phyloP scores from a whole-genome alignment of 2,329 filamentous ascomycete genomes.

The Nemania diffusa region DNA sequence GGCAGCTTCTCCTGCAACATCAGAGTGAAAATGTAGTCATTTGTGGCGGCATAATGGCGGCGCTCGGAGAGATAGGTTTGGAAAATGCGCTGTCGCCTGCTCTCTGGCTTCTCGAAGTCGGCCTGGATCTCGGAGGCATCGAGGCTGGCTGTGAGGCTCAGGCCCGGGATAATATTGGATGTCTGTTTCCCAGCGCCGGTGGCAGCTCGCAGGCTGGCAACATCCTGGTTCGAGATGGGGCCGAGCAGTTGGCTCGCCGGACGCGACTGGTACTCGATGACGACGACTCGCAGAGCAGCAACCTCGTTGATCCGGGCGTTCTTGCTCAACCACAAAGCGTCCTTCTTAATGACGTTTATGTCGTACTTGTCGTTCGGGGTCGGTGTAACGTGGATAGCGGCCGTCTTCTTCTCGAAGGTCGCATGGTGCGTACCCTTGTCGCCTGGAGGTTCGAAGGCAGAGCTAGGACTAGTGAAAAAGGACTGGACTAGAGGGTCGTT shows the following conservation, averaged over 20 bases:
- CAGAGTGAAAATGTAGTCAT: constrained; percentile 65
- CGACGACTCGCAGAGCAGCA: constrained; percentile 79
- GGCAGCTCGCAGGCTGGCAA: constrained; percentile 78
- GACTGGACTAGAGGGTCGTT: constrained; percentile 73
- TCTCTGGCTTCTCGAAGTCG: constrained; percentile 71
- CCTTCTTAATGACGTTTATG: constrained; percentile 82
- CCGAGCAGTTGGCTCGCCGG: constrained; percentile 76
- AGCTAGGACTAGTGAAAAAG: constrained; percentile 74
- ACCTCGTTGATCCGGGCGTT: constrained; percentile 82
- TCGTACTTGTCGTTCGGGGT: constrained; percentile 74
- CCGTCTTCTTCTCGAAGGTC: constrained; percentile 84
- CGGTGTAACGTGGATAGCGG: constrained; percentile 84
- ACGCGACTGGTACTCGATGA: constrained; percentile 86
- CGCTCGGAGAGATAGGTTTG: constrained; percentile 77
- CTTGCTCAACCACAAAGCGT: constrained; percentile 86
- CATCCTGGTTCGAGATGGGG: constrained; percentile 80
- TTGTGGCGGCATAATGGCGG: constrained; percentile 72
- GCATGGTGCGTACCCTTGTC: constrained; percentile 70
- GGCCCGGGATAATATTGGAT: constrained; percentile 65
- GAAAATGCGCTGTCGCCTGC: constrained; percentile 74
- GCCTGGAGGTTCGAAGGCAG: constrained; percentile 69
- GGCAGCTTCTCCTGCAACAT: constrained; percentile 54
- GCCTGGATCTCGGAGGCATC: constrained; percentile 66
- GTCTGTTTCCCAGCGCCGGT: constrained; percentile 72
- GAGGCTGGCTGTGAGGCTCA: constrained; percentile 58